Evolutionary conservation across 257 asterid genomes (phyloP), one percentile per base, ranked within the genome.

Genomic region (Solanum ossicruentum): DNA sequence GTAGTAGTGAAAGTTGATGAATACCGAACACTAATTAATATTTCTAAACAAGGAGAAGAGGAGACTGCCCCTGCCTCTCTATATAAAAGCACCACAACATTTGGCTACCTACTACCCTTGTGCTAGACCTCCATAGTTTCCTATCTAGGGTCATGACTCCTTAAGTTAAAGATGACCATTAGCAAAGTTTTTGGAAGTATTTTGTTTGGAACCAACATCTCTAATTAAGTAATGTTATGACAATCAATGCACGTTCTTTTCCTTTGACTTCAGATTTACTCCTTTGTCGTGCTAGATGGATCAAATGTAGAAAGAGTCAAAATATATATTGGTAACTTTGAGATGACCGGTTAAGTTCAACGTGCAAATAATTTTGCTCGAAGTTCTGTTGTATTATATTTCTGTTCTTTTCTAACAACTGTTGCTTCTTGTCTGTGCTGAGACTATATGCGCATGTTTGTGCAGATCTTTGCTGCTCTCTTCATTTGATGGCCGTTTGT

Each of bases 401-500:
- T 43, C 28, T 72, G 0, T 43, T 43, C 56, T 43, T 72, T 20
- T 10, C 32, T 71, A 43, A 18, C 55, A 20, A 39, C 41, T 18
- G 80, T 18, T 71, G 73, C 12, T 66, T 47, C 8, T 12, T 73
- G 41, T 73, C n/a, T 39, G 78, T 73, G 60, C 60, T 73, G 81
- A 73, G 60, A 73, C 39, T 49, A 21, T 3, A 2, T 10, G 54
- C 16, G 21, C 45, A 77, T 16, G 10, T 77, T 77, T 77, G 63
- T 52, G 82, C 71, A 51, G 83, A 73, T 81, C 83, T 87, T 81
- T 66, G 84, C 88, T 83, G 91, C 84, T 88, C 82, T 85, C 65
- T 69, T 81, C 70, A 82, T 88, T 92, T 88, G 91, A 91, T 93
- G 95, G 97, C 91, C 89, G 89, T 88, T 54, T 89, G 87, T 82